Evolutionary conservation across 192 early-diverging fungal species (phyloP), one percentile per base, ranked within the genome.

Genomic region (Gigaspora rosea): DNA sequence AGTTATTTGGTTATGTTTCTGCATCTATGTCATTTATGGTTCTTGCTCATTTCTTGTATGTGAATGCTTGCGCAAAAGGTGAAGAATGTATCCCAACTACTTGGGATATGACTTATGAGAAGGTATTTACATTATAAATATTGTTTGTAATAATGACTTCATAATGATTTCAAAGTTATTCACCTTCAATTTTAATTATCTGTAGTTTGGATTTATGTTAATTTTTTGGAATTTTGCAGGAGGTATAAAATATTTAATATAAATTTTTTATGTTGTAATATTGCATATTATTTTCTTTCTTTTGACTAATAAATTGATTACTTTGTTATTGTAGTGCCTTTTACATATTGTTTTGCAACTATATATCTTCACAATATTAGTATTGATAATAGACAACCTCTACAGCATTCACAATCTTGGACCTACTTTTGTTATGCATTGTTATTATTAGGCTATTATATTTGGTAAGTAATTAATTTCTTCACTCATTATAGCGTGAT

Each of bases 71-170:
- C 61, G 77, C 78, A 20, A 86, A 86, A 63, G 85, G 85, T 73
- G 85, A 86, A 78, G 85, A 86, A 67, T 86, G 85, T 51, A 86
- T 86, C 68, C 83, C 83, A 50, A 86, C 85, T 2, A 82, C 85
- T 11, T 86, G 85, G 85, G 85, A 86, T 76, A 84, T 86, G 50
- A 82, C 84, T 64, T 86, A 86, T 57, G 85, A 86, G 75, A 89
- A 89, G 85, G 78, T 80, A 59, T 46, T 18, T 2, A 18, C 4
- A 65, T n/a, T n/a, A 54, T 27, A 57, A 12, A 20, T 6, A 15
- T 35, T 5, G 9, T 62, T 20, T 10, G 15, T 73, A 2, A 47
- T 4, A 22, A n/a, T 20, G n/a, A 27, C 22, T 51, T 56, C 52
- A 56, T 56, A 13, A 18, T 18, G 4, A 0, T 56, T 62, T 20